Base-by-base conservation (phyloP, 257 asterid genomes). In the Solanum rostratum region DNA sequence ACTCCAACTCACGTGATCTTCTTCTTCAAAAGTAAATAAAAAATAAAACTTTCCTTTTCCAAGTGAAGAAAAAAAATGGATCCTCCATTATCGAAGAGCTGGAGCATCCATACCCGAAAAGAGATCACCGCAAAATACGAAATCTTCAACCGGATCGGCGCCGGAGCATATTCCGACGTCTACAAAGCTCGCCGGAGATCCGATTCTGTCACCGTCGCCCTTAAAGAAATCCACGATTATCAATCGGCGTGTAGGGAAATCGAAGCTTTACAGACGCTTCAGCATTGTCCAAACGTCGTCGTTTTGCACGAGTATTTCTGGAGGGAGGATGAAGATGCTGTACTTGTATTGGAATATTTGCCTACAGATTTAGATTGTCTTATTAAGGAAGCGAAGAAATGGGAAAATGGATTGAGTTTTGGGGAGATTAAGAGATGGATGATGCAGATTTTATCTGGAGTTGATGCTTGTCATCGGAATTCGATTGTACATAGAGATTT, bases 131-230 rank as follows among this genome's bases (percentile, higher is more conserved):
- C 91, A 3, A 97, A 95, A 86, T 95, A 94, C 88, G 89, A 93
- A 85, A 91, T 95, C 85, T 84, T 87, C 4, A 93, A 93, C 87
- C 94, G 93, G 65, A 92, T 97, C 79, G 99, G 99, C 8, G 91
- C 97, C 59, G 99, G 98, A 53, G 99, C 98, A 1, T 97, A 97
- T 88, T 93, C 99, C 74, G 99, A 97, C 89, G 98, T 97, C 24
- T 97, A 97, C 92, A 90, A 84, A 60, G 99, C 93, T 79, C 91
- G 90, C 22, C 97, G 99, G 82, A 91, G 88, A 83, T 90, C 95
- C 85, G 98, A 95, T 84, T 91, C 94, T 19, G 79, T 91, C 59
- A 88, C 83, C 65, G 97, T 97, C 57, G 99, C 98, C 27, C 92
- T 97, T 43, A 97, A 97, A 65, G 98, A 97, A 82, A 88, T 97